Base-by-base conservation (phyloP, 1,284 basidiomycete genomes). In the Trichosporon sp. region DNA sequence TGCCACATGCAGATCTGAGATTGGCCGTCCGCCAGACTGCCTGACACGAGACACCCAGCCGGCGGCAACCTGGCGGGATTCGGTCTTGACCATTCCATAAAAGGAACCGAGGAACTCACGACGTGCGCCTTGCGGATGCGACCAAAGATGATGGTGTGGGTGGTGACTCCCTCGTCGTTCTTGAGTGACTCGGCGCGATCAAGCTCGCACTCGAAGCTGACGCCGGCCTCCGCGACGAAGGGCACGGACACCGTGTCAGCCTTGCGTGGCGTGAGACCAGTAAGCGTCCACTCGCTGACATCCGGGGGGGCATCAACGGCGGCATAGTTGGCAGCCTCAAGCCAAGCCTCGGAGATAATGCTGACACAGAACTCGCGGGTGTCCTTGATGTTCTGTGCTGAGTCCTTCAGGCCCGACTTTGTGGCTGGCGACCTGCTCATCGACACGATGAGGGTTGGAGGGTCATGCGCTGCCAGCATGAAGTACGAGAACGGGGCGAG, bases 311-410 rank as follows among this genome's bases (percentile, higher is more conserved):
- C 82, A 68, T 90, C 87, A 44, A 89, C 83, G 8, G 87, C 83
- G 8, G 86, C 85, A 63, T 84, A 83, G 75, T 91, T 91, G 5
- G 87, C 86, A 2, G 89, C 87, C 73, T 90, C 87, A 49, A 87
- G 80, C 73, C 90, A 89, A 0, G 86, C 80, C 74, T 91, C 89
- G 66, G 87, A 88, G 71, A 92, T 87, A 67, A 92, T 87, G 71
- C 86, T 89, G 52, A 89, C 86, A 7, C 86, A 87, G 75, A 92
- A 92, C 73, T 88, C 83, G 69, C 86, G 87, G 5, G 86, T 88
- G 0, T 80, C 78, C 56, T 85, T 80, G 69, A 91, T 88, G 71
- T 91, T 91, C 63, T 83, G 82, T 58, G 85, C 82, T 1, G 87
- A 88, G 74, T 92, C 88, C 27, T 65, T 65, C 27, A 59, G 44